Evolutionary conservation across 106 monocot species (phyloP), one percentile per base, ranked within the genome.

Genomic region (Dendrobium chrysotoxum): DNA sequence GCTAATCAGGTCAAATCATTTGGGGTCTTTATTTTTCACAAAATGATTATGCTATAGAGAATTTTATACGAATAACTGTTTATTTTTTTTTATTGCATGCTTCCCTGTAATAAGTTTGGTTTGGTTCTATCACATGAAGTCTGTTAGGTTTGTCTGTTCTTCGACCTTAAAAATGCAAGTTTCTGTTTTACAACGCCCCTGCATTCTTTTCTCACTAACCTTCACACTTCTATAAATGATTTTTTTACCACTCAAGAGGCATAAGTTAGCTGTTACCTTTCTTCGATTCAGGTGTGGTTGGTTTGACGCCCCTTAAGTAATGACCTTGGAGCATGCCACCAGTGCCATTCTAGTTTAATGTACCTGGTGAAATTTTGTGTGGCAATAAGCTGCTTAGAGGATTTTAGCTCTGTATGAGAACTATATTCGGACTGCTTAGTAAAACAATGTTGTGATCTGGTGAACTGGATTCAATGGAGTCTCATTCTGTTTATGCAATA

Each of bases 231-330:
- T 53, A 53, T 16, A 35, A 35, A 35, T 35, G 35, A 35, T 35
- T 0, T 35, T 3, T 35, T 35, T 3, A 35, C 35, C 35, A 2
- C 46, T 12, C 7, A 46, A 0, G 16, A 50, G 13, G 50, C 13
- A 61, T 25, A 20, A n/a, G 4, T 23, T 61, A 61, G 6, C 61
- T 61, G n/a, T 2, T 10, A 61, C n/a, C 40, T 50, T 47, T 7
- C 28, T 8, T 28, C n/a, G 42, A 75, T 76, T 40, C 76, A 76
- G 76, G 76, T 76, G 76, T 76, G 76, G 76, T 76, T 45, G 76
- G 76, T n/a, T 20, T 76, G 47, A 76, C 50, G 1, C 76, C 44
- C 9, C n/a, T 46, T 47, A 3, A 45, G 47, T 76, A 76, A 76
- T 15, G 5, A 50, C 11, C 15, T 1, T 50, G 50, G 50, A 50